Base-by-base conservation (phyloP, 1,284 basidiomycete species). In the Ustilago lituana region DNA sequence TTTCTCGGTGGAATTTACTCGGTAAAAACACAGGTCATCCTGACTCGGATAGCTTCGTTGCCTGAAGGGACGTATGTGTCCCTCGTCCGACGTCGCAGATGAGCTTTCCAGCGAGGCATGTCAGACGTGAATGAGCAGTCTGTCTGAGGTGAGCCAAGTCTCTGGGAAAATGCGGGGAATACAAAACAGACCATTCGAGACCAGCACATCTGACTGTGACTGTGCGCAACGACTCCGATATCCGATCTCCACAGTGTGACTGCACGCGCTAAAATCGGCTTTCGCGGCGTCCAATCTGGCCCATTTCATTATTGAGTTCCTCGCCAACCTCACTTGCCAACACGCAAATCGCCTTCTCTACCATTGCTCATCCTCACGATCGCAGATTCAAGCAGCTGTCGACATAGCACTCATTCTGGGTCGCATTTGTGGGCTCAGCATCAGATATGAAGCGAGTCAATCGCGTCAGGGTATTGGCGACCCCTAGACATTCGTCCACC, bases 201-300 rank as follows among this genome's bases (percentile, higher is more conserved):
- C n/a, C n/a, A 36, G 9, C n/a, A 23, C 7, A 24, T 14, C 31
- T 26, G 32, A 35, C 8, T 31, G n/a, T 27, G 36, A 29, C 50
- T 50, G 57, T 59, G 57, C 57, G 50, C 43, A 24, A 36, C 40
- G 37, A 35, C 22, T 44, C 57, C 50, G 57, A 60, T 26, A 53
- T 41, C 57, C 57, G 50, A 60, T 20, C 12, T 15, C 19, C 12
- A 14, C 3, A 8, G 26, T 23, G 37, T 22, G 37, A 27, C 19
- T 10, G 8, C 23, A 23, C 14, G n/a, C 6, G 15, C 27, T 10
- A 32, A 19, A 24, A 9, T 40, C 53, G 46, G 55, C 27, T 54
- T 65, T 58, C 22, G 48, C 54, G 49, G 41, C 29, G 51, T 36
- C 37, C 4, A 22, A 12, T 31, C 8, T 37, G 4, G 29, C 35